Conservation (phyloP, 306 rosid genomes). For the Ammopiptanthus mongolicus region DNA sequence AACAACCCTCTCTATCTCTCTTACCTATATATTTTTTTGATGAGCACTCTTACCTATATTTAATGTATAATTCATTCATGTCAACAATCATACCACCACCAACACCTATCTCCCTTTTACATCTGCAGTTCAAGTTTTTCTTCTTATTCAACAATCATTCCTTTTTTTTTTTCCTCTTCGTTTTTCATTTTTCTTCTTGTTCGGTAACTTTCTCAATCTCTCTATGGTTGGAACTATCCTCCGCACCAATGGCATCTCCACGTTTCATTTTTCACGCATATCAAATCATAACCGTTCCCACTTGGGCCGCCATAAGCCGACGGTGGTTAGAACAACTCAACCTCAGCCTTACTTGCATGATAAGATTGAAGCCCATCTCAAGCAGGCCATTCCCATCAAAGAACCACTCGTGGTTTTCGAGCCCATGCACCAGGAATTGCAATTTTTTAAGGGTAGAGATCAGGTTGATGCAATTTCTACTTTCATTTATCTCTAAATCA, state of each 20-base stretch:
- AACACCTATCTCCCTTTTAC: not conserved
- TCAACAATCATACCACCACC: too few species aligned
- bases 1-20: too few species aligned
- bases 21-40: too few species aligned
- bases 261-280: not conserved
- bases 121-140: not conserved
- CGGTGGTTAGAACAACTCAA: too few species aligned
- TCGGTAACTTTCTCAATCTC: too few species aligned
- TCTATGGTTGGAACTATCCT: conserved; percentile 31
- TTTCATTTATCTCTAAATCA: conserved; percentile 22
- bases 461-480: conserved; percentile 27
- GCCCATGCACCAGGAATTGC: conserved; percentile 58
- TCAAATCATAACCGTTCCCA: conserved; percentile 9
- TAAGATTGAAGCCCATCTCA: conserved; percentile 54
- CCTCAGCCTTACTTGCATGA: conserved; percentile 30
- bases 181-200: not conserved
- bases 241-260: not conserved
- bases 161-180: not conserved
- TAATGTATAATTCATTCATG: too few species aligned
- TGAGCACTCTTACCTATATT: too few species aligned
- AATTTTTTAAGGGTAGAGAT: conserved; percentile 32
- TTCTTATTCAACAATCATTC: not conserved
- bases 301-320: not conserved
- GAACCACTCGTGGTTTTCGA: conserved; percentile 50
- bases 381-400: conserved; percentile 37